Evolutionary conservation across 306 rosid species (phyloP), one percentile per base, ranked within the genome.

Genomic region (Sphenostylis stenocarpa): DNA sequence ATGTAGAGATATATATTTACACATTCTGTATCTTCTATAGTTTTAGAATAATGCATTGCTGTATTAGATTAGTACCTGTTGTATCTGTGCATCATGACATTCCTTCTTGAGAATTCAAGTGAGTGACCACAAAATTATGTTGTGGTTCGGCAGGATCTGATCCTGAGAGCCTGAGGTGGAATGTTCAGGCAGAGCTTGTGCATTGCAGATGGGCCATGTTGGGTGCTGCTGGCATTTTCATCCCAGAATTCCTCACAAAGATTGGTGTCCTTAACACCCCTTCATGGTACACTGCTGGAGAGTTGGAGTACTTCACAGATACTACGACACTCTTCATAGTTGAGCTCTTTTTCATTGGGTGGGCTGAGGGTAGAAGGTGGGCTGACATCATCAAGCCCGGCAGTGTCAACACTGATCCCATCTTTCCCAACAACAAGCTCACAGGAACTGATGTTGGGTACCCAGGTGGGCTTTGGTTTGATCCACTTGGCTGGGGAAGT

Each of bases 181-280:
- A 76, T 38, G 80, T 76, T 12, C 80, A 76, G 12, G 31, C 80
- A 65, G 80, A 76, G 74, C 56, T 76, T 24, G 80, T 76, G 47
- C 80, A 91, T 85, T 76, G 74, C 80, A 65, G 80, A 64, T 76
- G 80, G 80, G 80, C 80, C 29, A 76, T 76, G 80, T 53, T 76
- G 53, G 80, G 80, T 3, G 80, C 80, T 7, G 80, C 80, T 2
- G 80, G 80, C 31, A 76, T 76, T 17, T 76, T 76, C 80, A 76
- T 76, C 34, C 80, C 80, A 16, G 80, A 76, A 66, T 76, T 76
- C 65, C 74, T 76, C 1, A 76, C 80, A 66, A 76, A 76, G 67
- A 76, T 76, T 38, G 80, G 80, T 39, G 5, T 76, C n/a, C 13
- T 76, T 21, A 76, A 76, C 80, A 76, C 80, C 13, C 80, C 80